These are phyloP conservation scores for Microbotryum saponariae DNA, from an alignment of 1,284 basidiomycete species.

Conservation along the genomic window DNA sequence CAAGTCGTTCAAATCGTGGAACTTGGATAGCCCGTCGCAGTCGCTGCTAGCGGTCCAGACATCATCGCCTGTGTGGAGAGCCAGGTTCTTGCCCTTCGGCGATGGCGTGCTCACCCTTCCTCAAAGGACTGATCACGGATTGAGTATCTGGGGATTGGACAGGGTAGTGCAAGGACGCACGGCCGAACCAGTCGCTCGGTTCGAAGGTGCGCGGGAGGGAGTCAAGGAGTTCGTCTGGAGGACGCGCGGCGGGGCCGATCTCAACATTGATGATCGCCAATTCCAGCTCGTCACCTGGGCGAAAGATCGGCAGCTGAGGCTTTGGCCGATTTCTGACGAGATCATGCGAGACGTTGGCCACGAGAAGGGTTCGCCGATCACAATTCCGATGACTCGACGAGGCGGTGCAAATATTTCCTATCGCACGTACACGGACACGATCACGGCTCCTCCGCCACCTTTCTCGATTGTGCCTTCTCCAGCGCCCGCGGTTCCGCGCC, in stretches of 20 bases:
- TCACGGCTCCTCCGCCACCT: conserved; percentile 9
- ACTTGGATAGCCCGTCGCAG: conserved; percentile 12
- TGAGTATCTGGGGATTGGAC: conserved; percentile 69
- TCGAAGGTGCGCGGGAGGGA: conserved; percentile 83
- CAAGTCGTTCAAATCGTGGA: conserved; percentile 66
- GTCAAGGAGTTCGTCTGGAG: conserved; percentile 99
- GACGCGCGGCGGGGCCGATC: conserved; percentile 49
- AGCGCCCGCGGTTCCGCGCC: neutral
- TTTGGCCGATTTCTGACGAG: conserved; percentile 77
- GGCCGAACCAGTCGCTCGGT: conserved; percentile 58
- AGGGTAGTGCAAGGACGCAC: conserved; percentile 41
- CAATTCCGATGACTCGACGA: conserved; percentile 46
- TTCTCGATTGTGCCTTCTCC: conserved; percentile 3
- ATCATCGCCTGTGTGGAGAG: conserved; percentile 86
- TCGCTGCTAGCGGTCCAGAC: conserved; percentile 45
- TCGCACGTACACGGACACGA: neutral
- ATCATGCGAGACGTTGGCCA: conserved; percentile 55
- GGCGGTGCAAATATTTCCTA: conserved; percentile 2
- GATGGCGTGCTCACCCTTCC: conserved; percentile 80
- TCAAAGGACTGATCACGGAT: conserved; percentile 73
- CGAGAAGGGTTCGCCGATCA: conserved; percentile 47
- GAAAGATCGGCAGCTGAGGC: conserved; percentile 81
- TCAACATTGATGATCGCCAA: conserved; percentile 52
- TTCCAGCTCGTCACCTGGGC: conserved; percentile 97
- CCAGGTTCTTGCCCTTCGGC: conserved; percentile 86